phyloP scores from a whole-genome alignment of 345 rosid species.

The Ceriops tagal region DNA sequence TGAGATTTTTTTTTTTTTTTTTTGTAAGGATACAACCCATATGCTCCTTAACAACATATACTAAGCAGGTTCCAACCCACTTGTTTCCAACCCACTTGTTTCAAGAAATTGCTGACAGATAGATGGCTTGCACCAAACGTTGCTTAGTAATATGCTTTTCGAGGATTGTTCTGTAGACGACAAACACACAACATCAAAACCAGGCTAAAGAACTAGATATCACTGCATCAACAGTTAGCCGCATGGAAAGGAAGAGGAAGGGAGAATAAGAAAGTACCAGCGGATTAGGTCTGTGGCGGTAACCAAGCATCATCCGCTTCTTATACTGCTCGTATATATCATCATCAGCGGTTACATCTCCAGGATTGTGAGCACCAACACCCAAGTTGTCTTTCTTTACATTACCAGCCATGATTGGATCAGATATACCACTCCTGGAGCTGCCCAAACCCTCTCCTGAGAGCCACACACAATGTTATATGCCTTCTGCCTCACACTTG shows the following conservation, averaged over 20 bases:
- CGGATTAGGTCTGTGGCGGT: slow-evolving; percentile 91
- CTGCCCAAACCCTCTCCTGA: slow-evolving; percentile 98
- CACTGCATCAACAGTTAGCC: neutral
- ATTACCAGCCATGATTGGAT: slow-evolving; percentile 88
- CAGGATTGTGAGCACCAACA: slow-evolving; percentile 89
- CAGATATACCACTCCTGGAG: slow-evolving; percentile 81
- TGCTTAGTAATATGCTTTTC: slow-evolving; percentile 61
- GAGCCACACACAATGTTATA: slow-evolving; percentile 17
- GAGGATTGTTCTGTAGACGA: slow-evolving; percentile 58
- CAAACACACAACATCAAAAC: slow-evolving; percentile 2
- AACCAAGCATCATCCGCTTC: slow-evolving; percentile 99
- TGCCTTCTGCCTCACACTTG: neutral
- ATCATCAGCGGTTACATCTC: slow-evolving; percentile 86
- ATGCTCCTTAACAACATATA: neutral
- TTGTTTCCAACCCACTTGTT: slow-evolving; percentile 3
- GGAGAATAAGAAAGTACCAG: slow-evolving; percentile 42
- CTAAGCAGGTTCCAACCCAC: neutral
- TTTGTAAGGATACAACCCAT: neutral
- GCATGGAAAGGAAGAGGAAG: neutral
- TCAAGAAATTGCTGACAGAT: slow-evolving; percentile 1
- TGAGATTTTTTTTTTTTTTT: too few relatives aligned
- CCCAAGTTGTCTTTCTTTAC: slow-evolving; percentile 88
- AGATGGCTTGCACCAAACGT: neutral
- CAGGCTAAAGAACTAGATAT: neutral
- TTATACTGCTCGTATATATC: slow-evolving; percentile 98